Evolutionary conservation across 1,284 basidiomycete species (phyloP).

Genomic region (Hypsizygus ulmarius): DNA sequence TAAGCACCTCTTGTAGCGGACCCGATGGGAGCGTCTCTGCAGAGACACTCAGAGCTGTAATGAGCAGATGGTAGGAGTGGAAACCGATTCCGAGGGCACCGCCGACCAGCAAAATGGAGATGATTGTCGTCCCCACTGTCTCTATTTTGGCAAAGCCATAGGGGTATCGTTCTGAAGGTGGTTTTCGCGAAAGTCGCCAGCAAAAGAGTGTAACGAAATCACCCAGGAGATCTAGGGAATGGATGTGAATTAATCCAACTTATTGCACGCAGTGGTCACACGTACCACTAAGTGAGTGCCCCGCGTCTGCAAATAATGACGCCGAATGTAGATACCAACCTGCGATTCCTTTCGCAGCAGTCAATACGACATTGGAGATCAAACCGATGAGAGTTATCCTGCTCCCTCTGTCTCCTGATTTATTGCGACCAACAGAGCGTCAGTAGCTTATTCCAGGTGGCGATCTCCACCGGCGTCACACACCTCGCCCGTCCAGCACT

Average conservation of each 20-base stretch:
- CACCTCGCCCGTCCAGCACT: conserved; percentile 66
- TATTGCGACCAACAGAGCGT: conserved; percentile 8
- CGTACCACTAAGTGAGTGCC: conserved; percentile 87
- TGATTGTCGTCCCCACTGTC: conserved; percentile 85
- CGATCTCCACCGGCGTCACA: conserved; percentile 21
- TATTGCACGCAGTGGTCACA: conserved; percentile 17
- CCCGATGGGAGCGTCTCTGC: conserved; percentile 56
- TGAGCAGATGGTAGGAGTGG: conserved; percentile 84
- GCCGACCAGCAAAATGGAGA: conserved; percentile 79
- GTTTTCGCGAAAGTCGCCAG: conserved; percentile 84
- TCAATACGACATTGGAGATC: conserved; percentile 82
- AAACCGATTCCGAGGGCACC: conserved; percentile 92
- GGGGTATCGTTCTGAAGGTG: conserved; percentile 77
- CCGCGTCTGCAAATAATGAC: conserved; percentile 91
- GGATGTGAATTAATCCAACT: background rate
- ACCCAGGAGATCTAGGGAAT: conserved; percentile 65
- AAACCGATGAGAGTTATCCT: conserved; percentile 86
- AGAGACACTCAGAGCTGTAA: conserved; percentile 64
- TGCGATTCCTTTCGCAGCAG: conserved; percentile 80
- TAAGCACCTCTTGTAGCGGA: conserved; percentile 56
- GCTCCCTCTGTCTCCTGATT: conserved; percentile 71
- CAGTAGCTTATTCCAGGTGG: conserved; percentile 8
- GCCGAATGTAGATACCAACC: conserved; percentile 90
- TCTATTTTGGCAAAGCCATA: conserved; percentile 94
- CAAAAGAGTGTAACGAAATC: conserved; percentile 94